Evolutionary conservation across 2,329 filamentous ascomycete genomes (phyloP).

Genomic region (Neodidymelliopsis sp.): DNA sequence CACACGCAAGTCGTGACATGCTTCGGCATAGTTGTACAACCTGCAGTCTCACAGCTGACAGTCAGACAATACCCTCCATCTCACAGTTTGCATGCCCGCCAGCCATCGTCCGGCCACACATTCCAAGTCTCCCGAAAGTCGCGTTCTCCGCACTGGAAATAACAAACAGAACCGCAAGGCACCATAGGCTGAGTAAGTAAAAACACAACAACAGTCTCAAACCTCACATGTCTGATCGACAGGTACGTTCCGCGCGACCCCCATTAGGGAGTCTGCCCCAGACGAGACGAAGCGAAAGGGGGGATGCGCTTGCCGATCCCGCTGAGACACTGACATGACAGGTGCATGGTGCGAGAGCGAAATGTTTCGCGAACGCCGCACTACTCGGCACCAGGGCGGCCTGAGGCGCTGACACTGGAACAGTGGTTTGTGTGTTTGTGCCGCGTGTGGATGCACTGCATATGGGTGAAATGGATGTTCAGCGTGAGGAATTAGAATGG

Average conservation of each 20-base stretch:
- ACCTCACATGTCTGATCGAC: constrained; percentile 1
- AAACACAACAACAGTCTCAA: neutral
- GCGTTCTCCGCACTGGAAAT: too few species aligned
- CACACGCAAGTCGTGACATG: too few species aligned
- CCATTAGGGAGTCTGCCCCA: neutral
- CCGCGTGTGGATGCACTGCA: constrained; percentile 3
- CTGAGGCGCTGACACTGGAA: constrained; percentile 13
- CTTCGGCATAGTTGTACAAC: neutral
- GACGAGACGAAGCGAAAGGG: too few species aligned
- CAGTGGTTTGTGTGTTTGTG: neutral
- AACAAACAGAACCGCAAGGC: too few species aligned
- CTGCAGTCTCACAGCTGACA: neutral
- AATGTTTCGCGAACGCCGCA: constrained; percentile 14
- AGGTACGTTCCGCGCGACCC: neutral
- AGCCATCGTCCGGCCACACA: neutral
- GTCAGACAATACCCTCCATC: neutral
- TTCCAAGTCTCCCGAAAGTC: neutral
- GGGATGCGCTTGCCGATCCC: constrained; percentile 9
- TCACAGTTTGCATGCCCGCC: neutral
- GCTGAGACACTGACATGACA: constrained; percentile 1
- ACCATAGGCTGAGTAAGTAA: neutral
- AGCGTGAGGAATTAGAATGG: too few species aligned
- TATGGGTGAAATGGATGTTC: neutral
- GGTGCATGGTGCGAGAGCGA: too few species aligned
- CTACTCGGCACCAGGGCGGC: constrained; percentile 7